Evolutionary conservation across 345 rosid genomes (phyloP).

Genomic region (Arabidopsis suecica): DNA sequence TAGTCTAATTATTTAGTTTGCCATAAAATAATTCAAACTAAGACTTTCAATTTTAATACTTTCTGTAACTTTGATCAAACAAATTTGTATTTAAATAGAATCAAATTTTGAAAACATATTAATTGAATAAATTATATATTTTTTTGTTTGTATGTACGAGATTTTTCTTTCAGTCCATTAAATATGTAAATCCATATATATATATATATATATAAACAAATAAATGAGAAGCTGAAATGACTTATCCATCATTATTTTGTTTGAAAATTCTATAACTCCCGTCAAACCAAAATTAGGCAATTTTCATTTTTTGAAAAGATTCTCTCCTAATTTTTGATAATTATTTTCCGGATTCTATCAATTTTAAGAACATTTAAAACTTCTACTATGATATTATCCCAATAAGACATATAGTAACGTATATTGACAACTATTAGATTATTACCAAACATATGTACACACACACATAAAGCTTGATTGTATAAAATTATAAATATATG

Average conservation of each 20-base stretch:
- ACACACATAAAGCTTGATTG: background rate
- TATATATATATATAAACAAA: background rate
- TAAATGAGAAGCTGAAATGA: slow-evolving; percentile 6
- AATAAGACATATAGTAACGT: slow-evolving; percentile 2
- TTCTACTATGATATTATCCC: background rate
- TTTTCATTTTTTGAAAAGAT: slow-evolving; percentile 24
- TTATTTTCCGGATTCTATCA: slow-evolving; percentile 2
- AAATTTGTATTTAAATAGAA: background rate
- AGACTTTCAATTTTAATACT: background rate
- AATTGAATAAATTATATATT: background rate
- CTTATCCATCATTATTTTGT: background rate
- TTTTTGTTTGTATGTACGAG: background rate
- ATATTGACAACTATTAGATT: slow-evolving; percentile 10
- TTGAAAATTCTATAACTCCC: background rate
- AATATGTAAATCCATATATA: background rate
- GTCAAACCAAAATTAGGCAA: slow-evolving; percentile 31
- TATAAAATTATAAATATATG: slow-evolving; percentile 24
- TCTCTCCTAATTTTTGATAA: slow-evolving; percentile 7
- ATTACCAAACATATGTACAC: background rate
- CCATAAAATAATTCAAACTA: background rate
- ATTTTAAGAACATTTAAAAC: background rate
- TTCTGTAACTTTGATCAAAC: background rate
- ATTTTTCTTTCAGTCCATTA: no score
- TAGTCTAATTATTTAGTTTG: background rate
- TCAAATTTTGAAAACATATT: background rate